Percentiles rank a stretch among this genome's conserved stretches.
These are phyloP conservation scores for Sugiyamaella pinicola DNA, from an alignment of 1,139 yeast species.

Conservation along the genomic window DNA sequence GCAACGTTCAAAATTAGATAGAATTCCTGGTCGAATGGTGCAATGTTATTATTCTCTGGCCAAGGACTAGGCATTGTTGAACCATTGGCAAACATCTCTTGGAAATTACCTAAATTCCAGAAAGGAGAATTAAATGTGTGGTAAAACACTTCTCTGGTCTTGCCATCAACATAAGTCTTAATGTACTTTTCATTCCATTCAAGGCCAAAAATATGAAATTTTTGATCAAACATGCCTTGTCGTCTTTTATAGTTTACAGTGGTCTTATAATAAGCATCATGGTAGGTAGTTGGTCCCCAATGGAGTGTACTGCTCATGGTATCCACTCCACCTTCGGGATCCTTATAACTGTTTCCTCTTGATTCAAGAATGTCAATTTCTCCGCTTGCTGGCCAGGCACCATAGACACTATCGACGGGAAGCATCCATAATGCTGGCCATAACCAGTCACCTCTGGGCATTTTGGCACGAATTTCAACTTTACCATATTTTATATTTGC, in stretches of 20 bases:
- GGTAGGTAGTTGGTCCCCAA: background rate
- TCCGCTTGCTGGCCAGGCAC: background rate
- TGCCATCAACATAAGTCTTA: background rate
- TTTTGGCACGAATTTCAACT: background rate
- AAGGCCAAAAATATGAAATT: background rate
- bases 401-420: background rate
- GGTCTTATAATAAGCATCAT: background rate
- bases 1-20: constrained; percentile 1
- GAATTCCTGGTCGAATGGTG: constrained; percentile 1
- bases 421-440: constrained; percentile 1
- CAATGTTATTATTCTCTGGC: background rate
- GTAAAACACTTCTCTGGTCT: background rate
- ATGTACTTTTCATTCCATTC: background rate
- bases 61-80: background rate
- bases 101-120: background rate
- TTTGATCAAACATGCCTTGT: background rate
- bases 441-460: constrained; percentile 1
- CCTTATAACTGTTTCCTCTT: background rate
- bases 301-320: background rate
- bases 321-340: background rate
- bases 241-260: background rate
- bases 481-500: background rate
- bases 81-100: background rate
- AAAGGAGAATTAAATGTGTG: background rate
- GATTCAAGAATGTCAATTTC: constrained; percentile 1